A percentile compares a stretch with the other conserved stretches of the same genome.
These are phyloP conservation scores for Trichomonas vaginalis DNA, from an alignment of 208 protist genomes.

Conservation along the genomic window DNA sequence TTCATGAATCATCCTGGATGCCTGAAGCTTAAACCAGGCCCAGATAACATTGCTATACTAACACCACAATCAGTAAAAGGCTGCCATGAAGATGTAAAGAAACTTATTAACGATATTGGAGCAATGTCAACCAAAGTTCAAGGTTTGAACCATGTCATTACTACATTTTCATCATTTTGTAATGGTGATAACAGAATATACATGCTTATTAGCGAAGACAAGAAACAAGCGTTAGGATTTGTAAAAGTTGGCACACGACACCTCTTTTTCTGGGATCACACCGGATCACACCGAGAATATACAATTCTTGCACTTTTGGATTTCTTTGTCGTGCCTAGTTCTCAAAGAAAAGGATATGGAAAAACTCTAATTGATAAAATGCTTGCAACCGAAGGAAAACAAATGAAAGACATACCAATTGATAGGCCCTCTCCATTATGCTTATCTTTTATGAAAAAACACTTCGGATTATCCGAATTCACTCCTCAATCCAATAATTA, in stretches of 20 bases:
- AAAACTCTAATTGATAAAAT: not conserved
- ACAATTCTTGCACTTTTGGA: not conserved
- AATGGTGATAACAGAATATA: not conserved
- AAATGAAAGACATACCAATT: constrained; percentile 9
- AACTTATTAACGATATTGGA: not conserved
- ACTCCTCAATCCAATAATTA: constrained; percentile 5
- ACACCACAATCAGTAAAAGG: no score
- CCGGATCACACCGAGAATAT: not conserved
- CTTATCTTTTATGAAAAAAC: not conserved
- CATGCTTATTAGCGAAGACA: not conserved
- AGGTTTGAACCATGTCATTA: not conserved
- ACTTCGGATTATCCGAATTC: not conserved
- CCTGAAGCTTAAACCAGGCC: not conserved
- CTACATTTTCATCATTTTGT: not conserved
- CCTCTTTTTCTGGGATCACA: not conserved
- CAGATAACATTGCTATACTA: not conserved
- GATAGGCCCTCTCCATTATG: not conserved
- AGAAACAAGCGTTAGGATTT: not conserved
- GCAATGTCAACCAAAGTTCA: not conserved
- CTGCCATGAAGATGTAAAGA: not conserved
- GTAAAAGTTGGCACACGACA: not conserved
- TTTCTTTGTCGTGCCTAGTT: not conserved
- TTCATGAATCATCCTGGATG: not conserved
- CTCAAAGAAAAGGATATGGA: not conserved
- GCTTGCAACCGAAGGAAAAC: not conserved